phyloP scores from a whole-genome alignment of 2,329 filamentous ascomycete species.

The Claviceps sp. region DNA sequence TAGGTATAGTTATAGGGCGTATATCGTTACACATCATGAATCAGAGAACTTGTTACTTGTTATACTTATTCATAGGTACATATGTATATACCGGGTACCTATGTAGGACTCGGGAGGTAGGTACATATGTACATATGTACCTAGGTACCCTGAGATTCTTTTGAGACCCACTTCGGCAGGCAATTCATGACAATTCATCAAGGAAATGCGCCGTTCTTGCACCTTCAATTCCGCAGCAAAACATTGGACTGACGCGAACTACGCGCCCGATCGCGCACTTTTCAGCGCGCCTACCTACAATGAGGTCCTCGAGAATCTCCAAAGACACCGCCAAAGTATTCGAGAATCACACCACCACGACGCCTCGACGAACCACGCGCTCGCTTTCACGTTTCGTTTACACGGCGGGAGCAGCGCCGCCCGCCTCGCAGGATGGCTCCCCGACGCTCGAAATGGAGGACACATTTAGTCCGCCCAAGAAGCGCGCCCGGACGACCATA shows the following conservation, averaged over 20 bases:
- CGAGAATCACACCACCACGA: constrained; percentile 17
- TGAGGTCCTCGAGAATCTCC: constrained; percentile 46
- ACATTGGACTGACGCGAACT: too few species aligned
- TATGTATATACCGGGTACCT: too few species aligned
- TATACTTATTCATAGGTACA: too few species aligned
- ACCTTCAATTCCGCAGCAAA: background rate
- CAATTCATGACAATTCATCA: too few species aligned
- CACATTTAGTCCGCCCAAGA: constrained; percentile 21
- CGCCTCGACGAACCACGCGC: constrained; percentile 32
- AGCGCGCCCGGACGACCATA: too few species aligned
- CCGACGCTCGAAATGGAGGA: constrained; percentile 43
- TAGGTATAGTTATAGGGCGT: too few species aligned
- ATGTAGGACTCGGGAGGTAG: too few species aligned
- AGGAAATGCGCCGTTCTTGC: background rate
- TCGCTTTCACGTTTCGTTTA: constrained; percentile 35
- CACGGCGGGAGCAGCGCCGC: constrained; percentile 12
- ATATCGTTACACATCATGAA: too few species aligned
- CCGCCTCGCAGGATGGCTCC: constrained; percentile 8
- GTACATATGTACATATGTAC: too few species aligned
- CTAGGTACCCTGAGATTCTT: too few species aligned
- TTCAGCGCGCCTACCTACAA: constrained; percentile 13
- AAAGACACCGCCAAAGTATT: constrained; percentile 45
- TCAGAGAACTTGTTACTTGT: too few species aligned
- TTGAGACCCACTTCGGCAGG: too few species aligned
- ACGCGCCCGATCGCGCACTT: background rate